Base-by-base conservation (phyloP, 2,329 filamentous ascomycete genomes). In the Calonectria montana region DNA sequence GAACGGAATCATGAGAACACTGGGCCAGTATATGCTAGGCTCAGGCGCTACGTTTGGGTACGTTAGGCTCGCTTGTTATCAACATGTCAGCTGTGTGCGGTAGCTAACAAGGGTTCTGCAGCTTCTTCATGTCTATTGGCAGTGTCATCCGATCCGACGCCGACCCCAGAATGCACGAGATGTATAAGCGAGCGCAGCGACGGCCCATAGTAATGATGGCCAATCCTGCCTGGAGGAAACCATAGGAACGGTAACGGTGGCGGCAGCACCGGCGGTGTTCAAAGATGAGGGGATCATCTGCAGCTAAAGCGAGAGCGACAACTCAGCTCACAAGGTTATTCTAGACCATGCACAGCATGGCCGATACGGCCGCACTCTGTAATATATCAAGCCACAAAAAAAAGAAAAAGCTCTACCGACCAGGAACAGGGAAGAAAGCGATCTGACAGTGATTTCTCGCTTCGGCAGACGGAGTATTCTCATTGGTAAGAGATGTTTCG, bases 101-200 rank as follows among this genome's bases (percentile, higher is more conserved):
- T 39, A 25, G 69, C 75, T 82, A 50, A 83, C 70, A 43, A 41
- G 15, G 23, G 45, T 31, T 2, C 13, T 67, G 23, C 75, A 92
- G 91, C 27, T 98, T 98, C 87, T 99, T 99, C 89, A 99, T 99
- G 97, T 96, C 94, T 70, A 98, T 99, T 78, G 97, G 97, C 78
- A 98, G 95, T 79, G 96, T 97, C 53, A 98, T 99, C 80, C 94
- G 97, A 81, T 96, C 95, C 72, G 97, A 99, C 79, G 92, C 94
- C 75, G 94, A 94, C 50, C 92, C 93, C 43, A 92, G 94, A 79
- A 88, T 93, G 71, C 89, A 91, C 77, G 91, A 95, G 82, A 91
- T 94, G 70, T 98, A 96, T 86, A 90, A 91, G 77, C 91, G 91
- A 82, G 92, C 94, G 63, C 91, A 93, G 77, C 88, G 93, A 79